Percentiles rank a stretch among this genome's conserved stretches.
Conservation (phyloP, 1,284 basidiomycete species). For the Naganishia albida region DNA sequence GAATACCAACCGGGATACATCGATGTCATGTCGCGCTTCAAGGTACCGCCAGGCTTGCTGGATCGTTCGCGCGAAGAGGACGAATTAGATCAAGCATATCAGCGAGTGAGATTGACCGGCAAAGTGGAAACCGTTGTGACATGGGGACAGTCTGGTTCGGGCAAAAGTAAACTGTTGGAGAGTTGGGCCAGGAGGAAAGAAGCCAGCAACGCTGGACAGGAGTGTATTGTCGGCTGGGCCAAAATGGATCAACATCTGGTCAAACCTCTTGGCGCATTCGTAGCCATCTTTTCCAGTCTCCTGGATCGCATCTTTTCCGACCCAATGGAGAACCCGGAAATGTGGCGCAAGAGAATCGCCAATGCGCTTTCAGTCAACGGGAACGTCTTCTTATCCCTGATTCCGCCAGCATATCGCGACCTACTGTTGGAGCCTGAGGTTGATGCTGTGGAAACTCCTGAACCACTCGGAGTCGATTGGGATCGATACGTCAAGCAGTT, state of each 20-base stretch:
- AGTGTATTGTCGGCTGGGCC: constrained; percentile 40
- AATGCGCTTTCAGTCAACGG: constrained; percentile 40
- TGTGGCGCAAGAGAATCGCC: constrained; percentile 42
- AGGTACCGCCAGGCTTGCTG: constrained; percentile 36
- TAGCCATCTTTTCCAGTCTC: constrained; percentile 46
- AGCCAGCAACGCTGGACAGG: constrained; percentile 35
- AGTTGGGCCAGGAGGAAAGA: constrained; percentile 38
- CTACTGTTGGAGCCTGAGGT: constrained; percentile 34
- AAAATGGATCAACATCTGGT: constrained; percentile 44
- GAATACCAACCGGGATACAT: constrained; percentile 38
- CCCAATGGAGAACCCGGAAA: constrained; percentile 42
- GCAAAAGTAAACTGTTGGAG: constrained; percentile 45
- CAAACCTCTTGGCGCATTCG: constrained; percentile 45
- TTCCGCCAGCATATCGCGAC: constrained; percentile 40
- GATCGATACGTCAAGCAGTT: constrained; percentile 36
- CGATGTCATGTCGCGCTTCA: constrained; percentile 43
- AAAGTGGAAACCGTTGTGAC: constrained; percentile 37
- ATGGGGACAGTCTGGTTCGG: constrained; percentile 46
- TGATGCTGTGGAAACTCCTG: constrained; percentile 8
- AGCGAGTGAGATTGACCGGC: constrained; percentile 4
- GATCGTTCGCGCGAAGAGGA: constrained; percentile 41
- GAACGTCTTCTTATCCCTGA: constrained; percentile 41
- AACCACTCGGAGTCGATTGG: constrained; percentile 30
- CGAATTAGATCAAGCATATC: constrained; percentile 36
- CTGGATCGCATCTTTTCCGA: constrained; percentile 46